Conservation (phyloP, 805 yeast genomes). For the Candida verbasci region DNA sequence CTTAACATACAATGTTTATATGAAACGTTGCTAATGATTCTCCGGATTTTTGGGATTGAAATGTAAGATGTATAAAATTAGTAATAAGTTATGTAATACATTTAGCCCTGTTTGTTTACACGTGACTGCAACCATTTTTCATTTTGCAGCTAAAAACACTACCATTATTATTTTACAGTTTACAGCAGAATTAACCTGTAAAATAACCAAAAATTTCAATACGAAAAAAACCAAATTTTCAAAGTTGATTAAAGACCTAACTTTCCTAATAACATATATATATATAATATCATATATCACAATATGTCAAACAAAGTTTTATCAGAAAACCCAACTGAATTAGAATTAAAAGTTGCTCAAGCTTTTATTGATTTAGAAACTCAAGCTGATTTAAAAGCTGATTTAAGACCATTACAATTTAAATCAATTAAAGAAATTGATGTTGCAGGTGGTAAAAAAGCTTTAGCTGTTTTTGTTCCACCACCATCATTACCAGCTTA, state of each 20-base stretch:
- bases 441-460: constrained; percentile 97
- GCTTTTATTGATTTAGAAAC: constrained; percentile 96
- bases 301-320: constrained; percentile 95
- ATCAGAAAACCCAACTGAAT: constrained; percentile 93
- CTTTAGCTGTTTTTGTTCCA: constrained; percentile 97
- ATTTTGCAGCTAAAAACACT: no score
- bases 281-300: constrained; percentile 6
- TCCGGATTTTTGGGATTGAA: background rate
- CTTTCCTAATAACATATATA: constrained; percentile 3
- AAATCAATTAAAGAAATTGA: constrained; percentile 97
- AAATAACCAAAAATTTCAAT: constrained; percentile 7
- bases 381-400: constrained; percentile 95
- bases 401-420: constrained; percentile 97
- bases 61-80: background rate
- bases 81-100: background rate
- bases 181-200: constrained; percentile 7
- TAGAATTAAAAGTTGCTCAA: constrained; percentile 99
- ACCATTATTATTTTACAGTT: constrained; percentile 7
- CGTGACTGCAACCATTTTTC: no score
- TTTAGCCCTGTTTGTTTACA: background rate
- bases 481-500: constrained; percentile 86
- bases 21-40: background rate
- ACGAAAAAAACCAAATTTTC: constrained; percentile 4
- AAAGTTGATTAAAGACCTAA: constrained; percentile 1
- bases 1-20: background rate